These are phyloP conservation scores for Wickerhamiella siamensis DNA, from an alignment of 805 yeast species.

Conservation along the genomic window DNA sequence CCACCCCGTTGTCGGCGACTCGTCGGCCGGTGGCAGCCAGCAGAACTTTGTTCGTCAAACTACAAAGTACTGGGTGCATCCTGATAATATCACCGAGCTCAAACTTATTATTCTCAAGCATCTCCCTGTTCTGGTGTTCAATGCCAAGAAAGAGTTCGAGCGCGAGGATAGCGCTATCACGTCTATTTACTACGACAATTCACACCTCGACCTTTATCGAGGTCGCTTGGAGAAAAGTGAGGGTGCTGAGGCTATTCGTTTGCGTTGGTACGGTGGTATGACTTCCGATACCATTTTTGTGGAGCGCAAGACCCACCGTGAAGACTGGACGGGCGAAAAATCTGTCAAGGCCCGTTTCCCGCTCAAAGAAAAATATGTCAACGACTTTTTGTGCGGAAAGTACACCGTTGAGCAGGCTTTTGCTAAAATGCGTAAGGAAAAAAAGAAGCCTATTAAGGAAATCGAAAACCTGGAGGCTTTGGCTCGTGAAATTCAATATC, in stretches of 20 bases:
- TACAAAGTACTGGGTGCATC: slow-evolving; percentile 98
- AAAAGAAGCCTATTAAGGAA: slow-evolving; percentile 73
- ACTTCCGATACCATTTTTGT: slow-evolving; percentile 79
- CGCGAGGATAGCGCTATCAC: slow-evolving; percentile 91
- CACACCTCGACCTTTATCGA: slow-evolving; percentile 75
- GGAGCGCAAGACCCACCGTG: slow-evolving; percentile 95
- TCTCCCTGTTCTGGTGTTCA: slow-evolving; percentile 92
- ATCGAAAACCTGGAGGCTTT: slow-evolving; percentile 84
- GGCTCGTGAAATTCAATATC: slow-evolving; percentile 86
- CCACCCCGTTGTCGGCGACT: slow-evolving; percentile 86
- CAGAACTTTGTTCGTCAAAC: slow-evolving; percentile 98
- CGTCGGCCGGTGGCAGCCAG: slow-evolving; percentile 95
- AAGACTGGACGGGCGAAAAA: slow-evolving; percentile 99
- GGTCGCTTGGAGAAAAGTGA: slow-evolving; percentile 93
- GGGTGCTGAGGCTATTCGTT: slow-evolving; percentile 97
- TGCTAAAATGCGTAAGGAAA: slow-evolving; percentile 84
- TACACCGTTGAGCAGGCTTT: slow-evolving; percentile 81
- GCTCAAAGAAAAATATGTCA: slow-evolving; percentile 79
- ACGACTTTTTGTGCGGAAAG: slow-evolving; percentile 67
- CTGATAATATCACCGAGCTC: slow-evolving; percentile 92
- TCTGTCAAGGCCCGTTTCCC: slow-evolving; percentile 97
- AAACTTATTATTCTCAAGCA: slow-evolving; percentile 86
- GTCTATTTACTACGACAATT: slow-evolving; percentile 88
- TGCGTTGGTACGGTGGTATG: slow-evolving; percentile 99
- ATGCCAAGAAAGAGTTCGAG: slow-evolving; percentile 91